phyloP scores from a whole-genome alignment of 805 yeast genomes.

The Saccharomyces jurei region DNA sequence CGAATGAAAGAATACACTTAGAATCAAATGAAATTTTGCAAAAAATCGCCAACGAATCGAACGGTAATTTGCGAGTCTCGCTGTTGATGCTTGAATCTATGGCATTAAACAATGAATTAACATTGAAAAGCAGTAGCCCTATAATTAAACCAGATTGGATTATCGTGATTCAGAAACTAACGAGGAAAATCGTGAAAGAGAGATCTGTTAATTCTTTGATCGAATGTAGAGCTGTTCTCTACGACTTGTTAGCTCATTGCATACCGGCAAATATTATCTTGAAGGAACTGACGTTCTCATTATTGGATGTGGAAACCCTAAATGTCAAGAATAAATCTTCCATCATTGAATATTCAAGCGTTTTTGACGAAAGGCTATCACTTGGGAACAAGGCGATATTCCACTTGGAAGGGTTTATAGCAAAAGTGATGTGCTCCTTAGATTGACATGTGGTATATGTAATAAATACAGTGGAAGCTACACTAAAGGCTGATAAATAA shows the following conservation, averaged over 20 bases:
- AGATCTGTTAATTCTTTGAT: constrained; percentile 51
- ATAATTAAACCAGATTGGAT: constrained; percentile 84
- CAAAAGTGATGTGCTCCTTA: constrained; percentile 72
- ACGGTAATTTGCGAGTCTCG: constrained; percentile 71
- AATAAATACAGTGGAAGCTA: background rate
- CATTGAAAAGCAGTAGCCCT: constrained; percentile 39
- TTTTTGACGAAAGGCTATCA: constrained; percentile 77
- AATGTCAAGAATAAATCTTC: constrained; percentile 28
- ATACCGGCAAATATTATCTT: constrained; percentile 81
- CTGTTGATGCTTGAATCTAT: constrained; percentile 76
- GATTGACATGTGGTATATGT: constrained; percentile 29
- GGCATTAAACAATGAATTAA: constrained; percentile 54
- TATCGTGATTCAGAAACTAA: constrained; percentile 59
- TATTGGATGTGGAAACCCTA: constrained; percentile 30
- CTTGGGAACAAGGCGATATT: constrained; percentile 84
- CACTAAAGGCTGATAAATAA: background rate
- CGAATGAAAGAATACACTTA: constrained; percentile 41
- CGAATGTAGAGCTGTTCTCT: constrained; percentile 57
- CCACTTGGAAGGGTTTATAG: constrained; percentile 91
- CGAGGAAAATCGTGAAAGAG: constrained; percentile 49
- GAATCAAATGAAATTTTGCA: constrained; percentile 39
- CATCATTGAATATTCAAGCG: constrained; percentile 53
- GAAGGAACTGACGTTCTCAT: constrained; percentile 47
- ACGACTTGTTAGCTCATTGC: constrained; percentile 86
- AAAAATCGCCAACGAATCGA: constrained; percentile 46